A percentile compares a stretch with the other conserved stretches of the same genome.
phyloP scores from a whole-genome alignment of 2,329 filamentous ascomycete species.

The Aspergillus aculeatinus region DNA sequence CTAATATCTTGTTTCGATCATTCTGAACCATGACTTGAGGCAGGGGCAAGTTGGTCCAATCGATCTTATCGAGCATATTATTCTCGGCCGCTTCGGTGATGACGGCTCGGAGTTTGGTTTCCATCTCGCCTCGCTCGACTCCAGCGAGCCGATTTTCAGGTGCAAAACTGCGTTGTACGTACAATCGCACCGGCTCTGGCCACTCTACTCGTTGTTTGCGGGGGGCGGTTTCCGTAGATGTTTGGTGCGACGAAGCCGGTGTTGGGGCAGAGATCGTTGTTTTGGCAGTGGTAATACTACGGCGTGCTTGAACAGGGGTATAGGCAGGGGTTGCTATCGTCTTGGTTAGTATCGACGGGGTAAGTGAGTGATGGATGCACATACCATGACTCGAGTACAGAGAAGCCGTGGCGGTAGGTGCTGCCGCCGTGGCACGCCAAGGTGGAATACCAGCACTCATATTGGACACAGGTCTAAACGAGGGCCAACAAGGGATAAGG shows the following conservation, averaged over 20 bases:
- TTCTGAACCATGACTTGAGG: conserved; percentile 79
- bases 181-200: conserved; percentile 77
- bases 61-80: conserved; percentile 67
- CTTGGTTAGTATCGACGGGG: conserved; percentile 16
- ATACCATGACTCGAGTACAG: conserved; percentile 36
- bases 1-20: conserved; percentile 58
- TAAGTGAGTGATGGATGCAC: neutral
- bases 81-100: conserved; percentile 79
- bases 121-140: conserved; percentile 69
- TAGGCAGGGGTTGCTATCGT: conserved; percentile 53
- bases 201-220: conserved; percentile 65
- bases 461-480: conserved; percentile 19
- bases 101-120: conserved; percentile 77
- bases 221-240: conserved; percentile 38
- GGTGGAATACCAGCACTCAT: conserved; percentile 44
- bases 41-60: conserved; percentile 81
- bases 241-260: conserved; percentile 25
- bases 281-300: conserved; percentile 53
- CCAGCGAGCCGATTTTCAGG: conserved; percentile 65
- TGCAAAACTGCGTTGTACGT: conserved; percentile 87
- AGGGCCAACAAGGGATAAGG: conserved; percentile 13
- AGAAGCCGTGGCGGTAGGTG: conserved; percentile 25
- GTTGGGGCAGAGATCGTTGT: conserved; percentile 20
- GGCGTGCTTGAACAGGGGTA: conserved; percentile 62
- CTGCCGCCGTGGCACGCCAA: conserved; percentile 38